Evolutionary conservation across 768 basidiomycete species (phyloP).

Genomic region (Boletales sp.): DNA sequence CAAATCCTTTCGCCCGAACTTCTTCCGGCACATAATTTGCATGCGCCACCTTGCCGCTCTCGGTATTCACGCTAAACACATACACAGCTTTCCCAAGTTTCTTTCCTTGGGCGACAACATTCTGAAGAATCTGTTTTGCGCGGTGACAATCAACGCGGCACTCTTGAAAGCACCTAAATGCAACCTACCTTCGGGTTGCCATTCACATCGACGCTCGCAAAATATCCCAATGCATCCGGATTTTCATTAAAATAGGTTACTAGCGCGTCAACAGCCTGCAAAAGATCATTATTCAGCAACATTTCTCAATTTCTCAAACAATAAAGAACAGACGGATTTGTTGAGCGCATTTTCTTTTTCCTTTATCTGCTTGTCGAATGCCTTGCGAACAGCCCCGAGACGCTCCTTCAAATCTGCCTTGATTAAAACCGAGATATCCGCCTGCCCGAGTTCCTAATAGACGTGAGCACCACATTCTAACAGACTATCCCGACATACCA

Average conservation of each 20-base stretch:
- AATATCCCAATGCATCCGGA: conserved; percentile 63
- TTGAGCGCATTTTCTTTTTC: conserved; percentile 73
- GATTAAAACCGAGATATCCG: conserved; percentile 81
- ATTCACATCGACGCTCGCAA: conserved; percentile 69
- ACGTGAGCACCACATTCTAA: background rate
- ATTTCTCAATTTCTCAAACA: background rate
- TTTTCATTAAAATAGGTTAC: conserved; percentile 75
- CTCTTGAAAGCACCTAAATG: no score
- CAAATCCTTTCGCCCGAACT: conserved; percentile 60
- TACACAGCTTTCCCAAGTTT: conserved; percentile 82
- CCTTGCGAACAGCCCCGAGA: conserved; percentile 67
- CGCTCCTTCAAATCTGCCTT: conserved; percentile 80
- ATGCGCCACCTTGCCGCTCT: conserved; percentile 77
- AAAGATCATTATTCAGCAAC: background rate
- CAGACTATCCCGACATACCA: conserved; percentile 47
- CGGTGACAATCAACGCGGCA: background rate
- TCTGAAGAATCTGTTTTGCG: conserved; percentile 61
- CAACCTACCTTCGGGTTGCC: conserved; percentile 78
- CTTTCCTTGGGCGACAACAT: conserved; percentile 72
- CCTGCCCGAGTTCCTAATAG: conserved; percentile 78
- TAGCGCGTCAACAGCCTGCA: conserved; percentile 67
- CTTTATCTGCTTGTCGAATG: conserved; percentile 81
- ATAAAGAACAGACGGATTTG: conserved; percentile 57
- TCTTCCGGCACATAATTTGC: conserved; percentile 76
- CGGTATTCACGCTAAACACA: conserved; percentile 75